Evolutionary conservation across 2,329 filamentous ascomycete genomes (phyloP), one percentile per base, ranked within the genome.

Genomic region (Diaporthe citriasiana): DNA sequence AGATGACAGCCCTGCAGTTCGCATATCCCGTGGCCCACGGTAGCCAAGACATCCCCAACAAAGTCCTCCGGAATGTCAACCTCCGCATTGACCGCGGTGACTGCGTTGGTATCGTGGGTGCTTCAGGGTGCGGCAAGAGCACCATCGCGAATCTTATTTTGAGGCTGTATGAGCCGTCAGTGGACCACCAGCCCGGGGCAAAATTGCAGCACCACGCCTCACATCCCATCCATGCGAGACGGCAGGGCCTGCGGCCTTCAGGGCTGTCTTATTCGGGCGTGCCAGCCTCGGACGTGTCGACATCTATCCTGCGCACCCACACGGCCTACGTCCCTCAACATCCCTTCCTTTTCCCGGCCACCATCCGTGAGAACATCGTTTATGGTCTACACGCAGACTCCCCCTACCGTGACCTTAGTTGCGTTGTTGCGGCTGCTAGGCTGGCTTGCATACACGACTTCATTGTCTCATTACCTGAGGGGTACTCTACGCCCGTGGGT

Each of bases 101-200:
- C 5, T 93, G 90, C 77, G 92, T 92, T 0, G 95, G 94, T 3
- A 90, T 98, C 27, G 95, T 97, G 2, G 95, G 96, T 0, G 85
- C 89, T 0, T 98, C 95, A 0, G 96, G 97, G 0, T 94, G 93
- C n/a, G 96, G 97, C 0, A 98, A 99, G 83, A 95, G 93, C 19
- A 98, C 96, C 0, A 87, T 98, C 47, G 88, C 93, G 0, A 90
- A 93, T 0, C 84, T 98, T 0, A 85, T 98, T 0, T 84, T 97
- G 5, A 90, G 93, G 0, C 86, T 98, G 0, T 95, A 97, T 77
- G 77, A 82, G 2, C 86, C 88, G 0, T 42, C 73, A 0, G 73
- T n/a, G 60, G 50, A 3, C 72, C 51, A 51, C 15, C 35, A 69
- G 15, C 42, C 30, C 12, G 51, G 33, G 33, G 40, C 17, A 3